phyloP scores from a whole-genome alignment of 441 rosid genomes.

The Aquilaria agallochum region DNA sequence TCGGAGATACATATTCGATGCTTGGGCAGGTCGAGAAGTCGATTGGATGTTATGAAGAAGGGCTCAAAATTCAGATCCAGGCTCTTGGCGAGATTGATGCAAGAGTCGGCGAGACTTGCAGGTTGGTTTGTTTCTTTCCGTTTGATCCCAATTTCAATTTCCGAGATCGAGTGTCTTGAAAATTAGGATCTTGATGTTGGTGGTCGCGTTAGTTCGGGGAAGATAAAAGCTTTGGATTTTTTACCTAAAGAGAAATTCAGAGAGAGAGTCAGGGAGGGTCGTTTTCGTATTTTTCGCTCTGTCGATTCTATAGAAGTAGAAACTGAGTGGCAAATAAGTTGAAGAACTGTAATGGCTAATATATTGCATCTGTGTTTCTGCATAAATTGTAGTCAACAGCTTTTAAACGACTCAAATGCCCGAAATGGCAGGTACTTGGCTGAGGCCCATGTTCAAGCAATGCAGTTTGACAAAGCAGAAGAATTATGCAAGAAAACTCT shows the following conservation, averaged over 20 bases:
- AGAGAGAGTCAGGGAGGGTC: background rate
- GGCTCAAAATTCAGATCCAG: slow-evolving; percentile 92
- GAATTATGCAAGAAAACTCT: slow-evolving; percentile 86
- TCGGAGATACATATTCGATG: slow-evolving; percentile 95
- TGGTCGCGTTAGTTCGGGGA: slow-evolving; percentile 1
- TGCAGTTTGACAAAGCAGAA: slow-evolving; percentile 97
- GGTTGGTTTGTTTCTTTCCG: slow-evolving; percentile 33
- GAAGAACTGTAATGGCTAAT: no score
- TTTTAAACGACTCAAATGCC: background rate
- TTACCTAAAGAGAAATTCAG: background rate
- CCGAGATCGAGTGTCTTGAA: background rate
- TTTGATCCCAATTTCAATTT: background rate
- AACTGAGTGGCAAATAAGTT: no score
- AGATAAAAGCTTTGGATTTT: background rate
- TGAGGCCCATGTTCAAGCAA: slow-evolving; percentile 96
- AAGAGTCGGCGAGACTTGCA: slow-evolving; percentile 99
- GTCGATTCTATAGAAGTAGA: no score
- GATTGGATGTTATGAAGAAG: slow-evolving; percentile 78
- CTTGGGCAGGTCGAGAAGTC: slow-evolving; percentile 89
- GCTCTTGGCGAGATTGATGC: slow-evolving; percentile 92
- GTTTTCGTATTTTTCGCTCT: no score
- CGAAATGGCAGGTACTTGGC: slow-evolving; percentile 69
- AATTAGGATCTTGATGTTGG: background rate
- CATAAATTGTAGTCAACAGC: background rate
- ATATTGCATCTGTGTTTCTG: no score